Percentiles rank a stretch among this genome's conserved stretches.
Evolutionary conservation across 2,329 filamentous ascomycete genomes (phyloP).

Genomic region (Zymoseptoria pseudotritici): DNA sequence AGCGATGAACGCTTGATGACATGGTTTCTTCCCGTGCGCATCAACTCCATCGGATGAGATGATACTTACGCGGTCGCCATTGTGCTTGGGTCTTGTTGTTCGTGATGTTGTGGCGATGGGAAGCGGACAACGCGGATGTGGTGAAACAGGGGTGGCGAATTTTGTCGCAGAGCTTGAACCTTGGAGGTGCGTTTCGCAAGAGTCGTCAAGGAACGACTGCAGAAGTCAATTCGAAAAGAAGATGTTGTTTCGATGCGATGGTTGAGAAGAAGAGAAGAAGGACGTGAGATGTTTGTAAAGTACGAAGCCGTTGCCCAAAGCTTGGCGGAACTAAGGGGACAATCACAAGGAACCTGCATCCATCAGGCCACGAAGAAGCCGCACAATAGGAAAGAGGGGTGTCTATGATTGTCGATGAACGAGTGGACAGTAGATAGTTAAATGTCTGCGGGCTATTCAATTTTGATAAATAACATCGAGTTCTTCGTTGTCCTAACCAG

Average conservation of each 20-base stretch:
- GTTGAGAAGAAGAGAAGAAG: conserved; percentile 58
- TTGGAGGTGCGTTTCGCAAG: neutral
- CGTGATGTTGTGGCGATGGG: conserved; percentile 1
- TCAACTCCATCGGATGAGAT: neutral
- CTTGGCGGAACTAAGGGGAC: conserved; percentile 3
- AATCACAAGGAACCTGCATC: neutral
- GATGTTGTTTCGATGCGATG: conserved; percentile 17
- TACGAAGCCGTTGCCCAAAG: conserved; percentile 1
- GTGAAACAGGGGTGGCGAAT: conserved; percentile 10
- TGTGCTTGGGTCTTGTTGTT: neutral
- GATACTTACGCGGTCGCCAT: neutral
- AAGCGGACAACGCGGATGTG: conserved; percentile 8
- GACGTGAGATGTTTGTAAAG: conserved; percentile 49
- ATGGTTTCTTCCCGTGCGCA: neutral
- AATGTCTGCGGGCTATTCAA: neutral
- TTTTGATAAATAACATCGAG: neutral
- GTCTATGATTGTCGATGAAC: neutral
- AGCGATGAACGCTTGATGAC: neutral
- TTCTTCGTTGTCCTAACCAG: neutral
- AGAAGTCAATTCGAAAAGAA: neutral
- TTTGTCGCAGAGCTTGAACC: conserved; percentile 3
- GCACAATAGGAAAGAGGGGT: neutral
- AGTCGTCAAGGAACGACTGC: neutral
- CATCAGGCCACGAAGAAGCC: neutral
- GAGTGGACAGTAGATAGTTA: neutral